Evolutionary conservation across 1,284 basidiomycete genomes (phyloP).

Genomic region (Anthracocystis walkeri): DNA sequence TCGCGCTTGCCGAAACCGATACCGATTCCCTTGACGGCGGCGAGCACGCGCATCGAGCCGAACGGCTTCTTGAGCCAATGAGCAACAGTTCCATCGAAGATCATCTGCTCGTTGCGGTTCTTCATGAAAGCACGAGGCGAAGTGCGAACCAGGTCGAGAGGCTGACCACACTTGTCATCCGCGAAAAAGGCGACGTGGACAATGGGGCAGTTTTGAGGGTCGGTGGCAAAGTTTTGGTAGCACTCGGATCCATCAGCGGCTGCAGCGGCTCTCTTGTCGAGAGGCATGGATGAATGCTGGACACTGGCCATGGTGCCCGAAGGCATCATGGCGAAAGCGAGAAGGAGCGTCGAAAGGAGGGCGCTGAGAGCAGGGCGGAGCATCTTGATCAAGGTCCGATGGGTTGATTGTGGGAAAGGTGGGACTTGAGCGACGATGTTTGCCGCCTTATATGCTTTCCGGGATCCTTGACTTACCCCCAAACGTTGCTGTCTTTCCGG

Average conservation of each 20-base stretch:
- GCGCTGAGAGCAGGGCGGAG: conserved; percentile 1
- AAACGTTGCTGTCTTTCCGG: not conserved
- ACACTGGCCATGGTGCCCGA: conserved; percentile 12
- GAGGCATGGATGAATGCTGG: conserved; percentile 3
- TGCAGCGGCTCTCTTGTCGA: conserved; percentile 23
- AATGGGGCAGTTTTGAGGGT: conserved; percentile 25
- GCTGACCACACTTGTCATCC: conserved; percentile 20
- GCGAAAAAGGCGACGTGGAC: conserved; percentile 34
- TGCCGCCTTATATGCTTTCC: conserved; percentile 1
- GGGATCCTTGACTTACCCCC: not conserved
- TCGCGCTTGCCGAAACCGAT: conserved; percentile 30
- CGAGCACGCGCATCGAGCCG: conserved; percentile 35
- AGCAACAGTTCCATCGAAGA: conserved; percentile 28
- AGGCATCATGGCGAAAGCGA: conserved; percentile 10
- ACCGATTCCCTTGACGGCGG: conserved; percentile 24
- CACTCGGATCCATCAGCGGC: conserved; percentile 16
- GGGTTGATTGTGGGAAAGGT: not conserved
- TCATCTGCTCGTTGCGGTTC: conserved; percentile 31
- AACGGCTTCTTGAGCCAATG: conserved; percentile 16
- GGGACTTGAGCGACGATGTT: not conserved
- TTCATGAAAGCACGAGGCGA: conserved; percentile 9
- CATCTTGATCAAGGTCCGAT: conserved; percentile 15
- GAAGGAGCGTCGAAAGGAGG: conserved; percentile 16
- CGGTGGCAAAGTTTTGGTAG: conserved; percentile 21
- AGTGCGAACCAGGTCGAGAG: conserved; percentile 11